phyloP scores from a whole-genome alignment of 2,329 filamentous ascomycete genomes.

The Cladophialophora immunda region DNA sequence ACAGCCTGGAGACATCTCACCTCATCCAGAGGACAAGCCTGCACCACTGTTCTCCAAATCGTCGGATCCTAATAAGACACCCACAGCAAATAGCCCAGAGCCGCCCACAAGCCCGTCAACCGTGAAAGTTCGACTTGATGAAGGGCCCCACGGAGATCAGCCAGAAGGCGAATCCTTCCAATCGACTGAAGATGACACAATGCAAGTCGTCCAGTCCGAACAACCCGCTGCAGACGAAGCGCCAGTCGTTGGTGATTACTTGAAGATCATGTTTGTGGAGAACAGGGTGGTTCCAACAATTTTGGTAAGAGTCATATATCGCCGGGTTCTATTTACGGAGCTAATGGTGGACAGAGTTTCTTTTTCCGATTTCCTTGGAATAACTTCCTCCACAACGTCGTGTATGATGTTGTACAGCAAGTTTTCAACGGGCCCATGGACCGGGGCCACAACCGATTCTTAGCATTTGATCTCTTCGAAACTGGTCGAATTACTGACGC shows the following conservation, averaged over 20 bases:
- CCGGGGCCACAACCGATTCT: slow-evolving; percentile 85
- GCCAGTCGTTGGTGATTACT: slow-evolving; percentile 89
- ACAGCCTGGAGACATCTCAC: slow-evolving; percentile 48
- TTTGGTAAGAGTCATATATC: slow-evolving; percentile 67
- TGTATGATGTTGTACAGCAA: slow-evolving; percentile 98
- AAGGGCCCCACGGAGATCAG: slow-evolving; percentile 22
- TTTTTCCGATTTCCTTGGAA: slow-evolving; percentile 99
- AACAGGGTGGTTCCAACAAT: slow-evolving; percentile 95
- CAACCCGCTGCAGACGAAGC: slow-evolving; percentile 65
- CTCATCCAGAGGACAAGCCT: slow-evolving; percentile 73
- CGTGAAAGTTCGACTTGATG: slow-evolving; percentile 20
- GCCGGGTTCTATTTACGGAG: slow-evolving; percentile 4
- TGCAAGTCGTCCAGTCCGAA: slow-evolving; percentile 56
- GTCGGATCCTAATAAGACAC: slow-evolving; percentile 40
- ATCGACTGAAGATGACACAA: slow-evolving; percentile 31
- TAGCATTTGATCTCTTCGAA: slow-evolving; percentile 93
- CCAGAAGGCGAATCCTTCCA: slow-evolving; percentile 34
- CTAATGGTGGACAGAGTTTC: slow-evolving; percentile 72
- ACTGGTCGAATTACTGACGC: slow-evolving; percentile 87
- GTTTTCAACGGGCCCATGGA: slow-evolving; percentile 99
- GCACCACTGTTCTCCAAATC: slow-evolving; percentile 66
- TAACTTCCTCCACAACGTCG: slow-evolving; percentile 98
- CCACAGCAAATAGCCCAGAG: slow-evolving; percentile 40
- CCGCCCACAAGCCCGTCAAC: slow-evolving; percentile 31
- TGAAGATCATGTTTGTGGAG: slow-evolving; percentile 97